Conservation (phyloP, 805 yeast genomes). For the Candida namnaoensis region DNA sequence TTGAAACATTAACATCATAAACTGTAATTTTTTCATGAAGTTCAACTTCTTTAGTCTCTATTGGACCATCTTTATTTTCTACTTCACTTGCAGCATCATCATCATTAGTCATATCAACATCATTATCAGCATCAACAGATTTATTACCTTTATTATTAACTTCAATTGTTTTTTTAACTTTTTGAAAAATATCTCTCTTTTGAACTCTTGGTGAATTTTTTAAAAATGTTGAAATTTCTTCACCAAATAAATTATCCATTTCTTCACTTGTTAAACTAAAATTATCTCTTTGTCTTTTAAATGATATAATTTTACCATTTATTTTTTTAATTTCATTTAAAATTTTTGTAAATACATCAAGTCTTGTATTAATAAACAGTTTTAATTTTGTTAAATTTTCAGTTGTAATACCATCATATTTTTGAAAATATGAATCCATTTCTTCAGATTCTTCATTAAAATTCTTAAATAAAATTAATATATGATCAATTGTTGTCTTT, state of each 20-base stretch:
- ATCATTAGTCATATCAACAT: not conserved
- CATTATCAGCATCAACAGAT: not conserved
- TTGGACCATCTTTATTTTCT: not conserved
- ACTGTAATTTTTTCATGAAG: not conserved
- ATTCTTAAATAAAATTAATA: conserved; percentile 3
- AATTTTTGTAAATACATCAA: conserved; percentile 8
- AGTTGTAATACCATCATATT: conserved; percentile 3
- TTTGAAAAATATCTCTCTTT: not conserved
- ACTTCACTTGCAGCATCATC: not conserved
- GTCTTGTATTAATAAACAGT: conserved; percentile 6
- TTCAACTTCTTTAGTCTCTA: not conserved
- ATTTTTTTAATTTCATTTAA: conserved; percentile 9
- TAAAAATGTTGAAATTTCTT: conserved; percentile 1
- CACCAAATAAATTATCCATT: conserved; percentile 8
- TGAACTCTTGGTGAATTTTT: not conserved
- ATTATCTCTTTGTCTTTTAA: not conserved
- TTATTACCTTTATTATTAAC: not conserved
- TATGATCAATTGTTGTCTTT: conserved; percentile 6
- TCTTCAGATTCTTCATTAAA: conserved; percentile 1
- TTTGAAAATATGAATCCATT: not conserved
- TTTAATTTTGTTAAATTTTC: conserved; percentile 1
- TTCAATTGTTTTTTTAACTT: not conserved
- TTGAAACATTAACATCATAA: conserved; percentile 1
- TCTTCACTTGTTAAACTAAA: conserved; percentile 7
- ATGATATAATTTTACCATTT: conserved; percentile 5